Percentiles rank a stretch among this genome's conserved stretches.
Conservation (phyloP, 1,284 basidiomycete genomes). For the Papiliotrema laurentii region DNA sequence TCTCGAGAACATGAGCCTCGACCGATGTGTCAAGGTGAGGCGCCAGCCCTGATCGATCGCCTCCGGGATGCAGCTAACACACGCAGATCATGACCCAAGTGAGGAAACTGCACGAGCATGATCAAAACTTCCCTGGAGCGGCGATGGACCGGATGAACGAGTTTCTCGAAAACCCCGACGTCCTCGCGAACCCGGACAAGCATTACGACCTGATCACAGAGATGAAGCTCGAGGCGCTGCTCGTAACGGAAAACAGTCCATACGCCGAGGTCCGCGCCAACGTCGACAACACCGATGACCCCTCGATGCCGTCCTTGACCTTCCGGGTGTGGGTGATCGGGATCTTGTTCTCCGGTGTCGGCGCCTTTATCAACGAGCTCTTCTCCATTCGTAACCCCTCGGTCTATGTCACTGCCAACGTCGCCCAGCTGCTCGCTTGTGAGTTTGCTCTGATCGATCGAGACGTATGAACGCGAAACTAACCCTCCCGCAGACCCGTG, state of each 20-base stretch:
- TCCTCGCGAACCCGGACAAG: conserved; percentile 16
- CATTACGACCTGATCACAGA: conserved; percentile 22
- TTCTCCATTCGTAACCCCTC: conserved; percentile 46
- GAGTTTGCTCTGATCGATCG: conserved; percentile 4
- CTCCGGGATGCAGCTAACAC: background rate
- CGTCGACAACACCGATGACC: conserved; percentile 74
- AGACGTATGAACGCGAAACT: no score
- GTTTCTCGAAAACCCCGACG: conserved; percentile 22
- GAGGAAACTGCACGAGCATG: conserved; percentile 16
- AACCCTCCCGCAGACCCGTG: conserved; percentile 24
- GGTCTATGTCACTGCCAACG: conserved; percentile 16
- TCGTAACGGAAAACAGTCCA: conserved; percentile 56
- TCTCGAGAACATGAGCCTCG: background rate
- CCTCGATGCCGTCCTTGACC: conserved; percentile 71
- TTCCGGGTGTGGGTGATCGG: conserved; percentile 74
- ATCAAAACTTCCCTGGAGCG: conserved; percentile 25
- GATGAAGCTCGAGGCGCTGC: conserved; percentile 37
- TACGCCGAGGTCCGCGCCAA: conserved; percentile 84
- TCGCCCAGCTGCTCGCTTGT: conserved; percentile 35
- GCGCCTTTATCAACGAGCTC: conserved; percentile 64
- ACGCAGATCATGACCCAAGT: background rate
- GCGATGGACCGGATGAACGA: conserved; percentile 15
- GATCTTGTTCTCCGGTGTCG: conserved; percentile 48
- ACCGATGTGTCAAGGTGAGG: conserved; percentile 1
- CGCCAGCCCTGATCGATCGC: background rate